Conservation (phyloP, 2,329 filamentous ascomycete species). For the Rasamsonia emersonii region DNA sequence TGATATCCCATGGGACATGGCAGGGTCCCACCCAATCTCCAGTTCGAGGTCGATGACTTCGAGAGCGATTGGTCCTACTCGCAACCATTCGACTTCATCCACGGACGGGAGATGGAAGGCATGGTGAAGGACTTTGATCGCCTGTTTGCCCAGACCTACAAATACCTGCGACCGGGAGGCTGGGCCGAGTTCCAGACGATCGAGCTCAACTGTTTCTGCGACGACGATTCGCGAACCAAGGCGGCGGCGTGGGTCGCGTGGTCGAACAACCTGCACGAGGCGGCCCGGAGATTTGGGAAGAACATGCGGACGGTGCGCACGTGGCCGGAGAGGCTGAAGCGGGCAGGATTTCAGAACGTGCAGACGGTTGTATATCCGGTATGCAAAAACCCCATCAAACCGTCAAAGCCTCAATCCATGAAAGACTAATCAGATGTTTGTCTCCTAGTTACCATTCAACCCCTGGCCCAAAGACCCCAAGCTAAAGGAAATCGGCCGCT, state of each 20-base stretch:
- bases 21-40: conserved; percentile 18
- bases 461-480: conserved; percentile 35
- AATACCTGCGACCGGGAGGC: conserved; percentile 14
- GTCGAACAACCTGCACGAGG: conserved; percentile 13
- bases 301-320: conserved; percentile 11
- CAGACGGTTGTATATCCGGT: conserved; percentile 16
- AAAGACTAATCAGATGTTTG: neutral
- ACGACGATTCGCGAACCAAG: conserved; percentile 12
- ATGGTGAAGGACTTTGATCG: conserved; percentile 15
- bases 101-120: conserved; percentile 16
- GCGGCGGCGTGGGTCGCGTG: conserved; percentile 9
- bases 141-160: conserved; percentile 12
- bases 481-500: conserved; percentile 41
- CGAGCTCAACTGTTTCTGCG: conserved; percentile 10
- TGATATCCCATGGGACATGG: neutral
- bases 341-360: conserved; percentile 21
- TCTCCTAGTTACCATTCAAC: conserved; percentile 12
- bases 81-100: conserved; percentile 17
- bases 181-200: conserved; percentile 14
- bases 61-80: conserved; percentile 17
- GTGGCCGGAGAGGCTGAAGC: conserved; percentile 13
- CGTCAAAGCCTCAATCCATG: neutral
- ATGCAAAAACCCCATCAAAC: neutral
- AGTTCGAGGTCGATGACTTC: conserved; percentile 18
- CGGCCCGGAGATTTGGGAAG: conserved; percentile 16